Base-by-base conservation (phyloP, 2,329 filamentous ascomycete genomes). In the Hypoxylon sp. region DNA sequence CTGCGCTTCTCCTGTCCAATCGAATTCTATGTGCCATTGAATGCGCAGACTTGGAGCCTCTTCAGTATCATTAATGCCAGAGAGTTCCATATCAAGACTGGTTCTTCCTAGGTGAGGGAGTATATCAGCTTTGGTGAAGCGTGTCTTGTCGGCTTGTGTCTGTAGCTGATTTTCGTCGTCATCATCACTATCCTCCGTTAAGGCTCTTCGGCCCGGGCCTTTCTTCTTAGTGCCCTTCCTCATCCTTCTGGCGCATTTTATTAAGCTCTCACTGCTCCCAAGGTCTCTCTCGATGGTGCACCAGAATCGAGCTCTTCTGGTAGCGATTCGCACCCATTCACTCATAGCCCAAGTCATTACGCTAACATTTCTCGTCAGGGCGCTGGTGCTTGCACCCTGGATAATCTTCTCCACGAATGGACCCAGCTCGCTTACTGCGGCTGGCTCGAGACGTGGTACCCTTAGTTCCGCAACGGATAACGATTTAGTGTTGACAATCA, bases 1-100 rank as follows among this genome's bases (percentile, higher is more conserved):
- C 73, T 86, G 85, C 3, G 89, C 90, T 75, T 93, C 91, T 5
- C 91, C 91, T 0, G 90, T 90, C 91, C 90, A 93, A 77, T 93
- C 91, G 73, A 93, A 92, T 1, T 80, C 79, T 47, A 92, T 88
- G 51, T 79, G 81, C 91, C 91, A 93, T 63, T 84, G 82, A 1
- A 93, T 79, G 26, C 87, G 84, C 3, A 90, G 61, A 10, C 82
- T 77, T 1, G 85, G 81, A 9, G 80, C 67, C 0, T 77, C 75
- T 0, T 80, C 76, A 53, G 78, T 60, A 80, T 72, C 69, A 55
- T 74, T 57, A 72, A 74, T 74, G 3, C 42, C 58, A 14, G 84
- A 74, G 5, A 86, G 70, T 0, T 81, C 78, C 0, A 88, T 67
- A 35, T 86, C 83, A 13, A 84, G 81, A 26, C 79, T 78, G n/a